A percentile compares a stretch with the other conserved stretches of the same genome.
These are phyloP conservation scores for Boletus sensibilis DNA, from an alignment of 768 basidiomycete species.

Conservation along the genomic window DNA sequence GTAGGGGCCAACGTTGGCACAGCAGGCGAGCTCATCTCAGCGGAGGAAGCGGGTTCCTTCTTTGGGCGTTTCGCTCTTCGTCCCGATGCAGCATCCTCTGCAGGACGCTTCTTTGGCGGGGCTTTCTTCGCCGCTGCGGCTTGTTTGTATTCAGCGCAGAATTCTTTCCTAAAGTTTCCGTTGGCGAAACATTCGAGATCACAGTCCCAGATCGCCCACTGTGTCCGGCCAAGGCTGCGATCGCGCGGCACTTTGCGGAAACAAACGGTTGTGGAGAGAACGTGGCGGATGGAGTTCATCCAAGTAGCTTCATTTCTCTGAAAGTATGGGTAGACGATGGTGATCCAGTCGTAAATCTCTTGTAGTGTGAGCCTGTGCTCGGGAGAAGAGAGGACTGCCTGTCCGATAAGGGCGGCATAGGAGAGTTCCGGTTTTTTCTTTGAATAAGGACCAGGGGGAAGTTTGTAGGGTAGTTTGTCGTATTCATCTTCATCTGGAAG, in stretches of 20 bases:
- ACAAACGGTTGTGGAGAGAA: constrained; percentile 86
- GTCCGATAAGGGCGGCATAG: constrained; percentile 94
- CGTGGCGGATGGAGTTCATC: constrained; percentile 99
- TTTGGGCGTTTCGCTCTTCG: constrained; percentile 50
- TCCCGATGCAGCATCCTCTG: constrained; percentile 37
- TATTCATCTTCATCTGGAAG: constrained; percentile 64
- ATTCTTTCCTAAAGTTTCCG: constrained; percentile 75
- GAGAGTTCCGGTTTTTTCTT: constrained; percentile 79
- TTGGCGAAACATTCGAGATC: constrained; percentile 80
- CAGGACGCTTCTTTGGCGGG: constrained; percentile 38
- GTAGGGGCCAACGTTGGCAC: constrained; percentile 21
- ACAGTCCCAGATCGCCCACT: constrained; percentile 85
- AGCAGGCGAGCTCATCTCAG: constrained; percentile 25
- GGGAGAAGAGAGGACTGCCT: constrained; percentile 84
- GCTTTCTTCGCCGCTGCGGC: constrained; percentile 29
- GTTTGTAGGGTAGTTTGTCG: constrained; percentile 64
- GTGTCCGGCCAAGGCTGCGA: constrained; percentile 73
- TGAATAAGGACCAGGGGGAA: constrained; percentile 85
- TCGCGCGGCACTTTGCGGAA: constrained; percentile 85
- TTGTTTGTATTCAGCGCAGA: constrained; percentile 41
- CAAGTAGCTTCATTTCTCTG: constrained; percentile 91
- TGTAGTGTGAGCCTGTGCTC: constrained; percentile 86
- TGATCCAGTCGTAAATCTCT: constrained; percentile 96
- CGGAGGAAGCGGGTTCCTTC: constrained; percentile 32
- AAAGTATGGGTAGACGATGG: constrained; percentile 90